phyloP scores from a whole-genome alignment of 2,329 filamentous ascomycete genomes.

The Ophiocordyceps camponoti-floridani region DNA sequence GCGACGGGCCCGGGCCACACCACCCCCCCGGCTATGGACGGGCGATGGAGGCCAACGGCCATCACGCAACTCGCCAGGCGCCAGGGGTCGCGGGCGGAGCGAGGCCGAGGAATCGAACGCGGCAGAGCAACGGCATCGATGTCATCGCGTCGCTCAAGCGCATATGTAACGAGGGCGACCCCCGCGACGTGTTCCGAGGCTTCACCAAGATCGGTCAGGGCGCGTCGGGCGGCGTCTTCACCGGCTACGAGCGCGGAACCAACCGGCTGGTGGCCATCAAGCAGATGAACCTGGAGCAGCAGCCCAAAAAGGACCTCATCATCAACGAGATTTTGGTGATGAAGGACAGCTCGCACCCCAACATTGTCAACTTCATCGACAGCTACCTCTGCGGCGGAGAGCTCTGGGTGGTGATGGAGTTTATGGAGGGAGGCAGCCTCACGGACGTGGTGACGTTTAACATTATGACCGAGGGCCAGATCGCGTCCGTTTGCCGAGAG shows the following conservation, averaged over 20 bases:
- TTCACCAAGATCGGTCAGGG: slow-evolving; percentile 95
- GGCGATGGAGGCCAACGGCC: slow-evolving; percentile 13
- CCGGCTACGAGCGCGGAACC: slow-evolving; percentile 66
- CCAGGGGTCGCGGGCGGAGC: slow-evolving; percentile 25
- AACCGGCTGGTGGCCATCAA: slow-evolving; percentile 94
- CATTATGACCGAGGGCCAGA: slow-evolving; percentile 96
- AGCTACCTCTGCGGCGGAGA: slow-evolving; percentile 82
- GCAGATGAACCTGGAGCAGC: slow-evolving; percentile 97
- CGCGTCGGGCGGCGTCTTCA: slow-evolving; percentile 89
- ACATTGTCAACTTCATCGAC: slow-evolving; percentile 99
- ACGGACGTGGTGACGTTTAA: slow-evolving; percentile 98
- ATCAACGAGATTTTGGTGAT: slow-evolving; percentile 99
- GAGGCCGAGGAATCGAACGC: slow-evolving; percentile 57
- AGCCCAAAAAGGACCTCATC: slow-evolving; percentile 96
- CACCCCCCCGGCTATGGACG: slow-evolving; percentile 11
- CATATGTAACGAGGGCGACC: slow-evolving; percentile 83
- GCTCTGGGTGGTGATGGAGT: slow-evolving; percentile 99
- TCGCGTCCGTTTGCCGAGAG: slow-evolving; percentile 88
- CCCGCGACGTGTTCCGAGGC: slow-evolving; percentile 68
- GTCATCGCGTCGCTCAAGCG: slow-evolving; percentile 68
- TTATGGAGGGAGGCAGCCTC: slow-evolving; percentile 94
- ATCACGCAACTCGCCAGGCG: slow-evolving; percentile 17
- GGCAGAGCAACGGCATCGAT: slow-evolving; percentile 67
- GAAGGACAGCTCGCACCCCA: slow-evolving; percentile 96
- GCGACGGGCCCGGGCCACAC: slow-evolving; percentile 7